These are phyloP conservation scores for Lactifluus subvellereus DNA, from an alignment of 768 basidiomycete genomes.

Conservation along the genomic window DNA sequence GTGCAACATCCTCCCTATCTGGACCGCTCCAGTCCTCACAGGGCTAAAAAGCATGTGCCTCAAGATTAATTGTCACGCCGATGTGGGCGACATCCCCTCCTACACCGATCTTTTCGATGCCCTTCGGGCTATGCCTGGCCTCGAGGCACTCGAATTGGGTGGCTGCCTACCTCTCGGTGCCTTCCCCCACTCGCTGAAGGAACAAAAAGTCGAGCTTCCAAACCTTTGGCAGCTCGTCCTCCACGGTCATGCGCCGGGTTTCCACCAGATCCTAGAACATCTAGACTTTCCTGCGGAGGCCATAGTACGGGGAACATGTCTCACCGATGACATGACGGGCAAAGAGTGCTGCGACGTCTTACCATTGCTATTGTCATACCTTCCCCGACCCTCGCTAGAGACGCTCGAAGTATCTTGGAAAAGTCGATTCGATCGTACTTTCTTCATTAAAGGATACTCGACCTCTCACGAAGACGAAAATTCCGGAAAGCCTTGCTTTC, in stretches of 20 bases:
- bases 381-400: slow-evolving; percentile 14
- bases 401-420: slow-evolving; percentile 18
- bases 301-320: background rate
- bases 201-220: background rate
- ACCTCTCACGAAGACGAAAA: slow-evolving; percentile 3
- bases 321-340: slow-evolving; percentile 13
- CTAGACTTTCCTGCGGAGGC: slow-evolving; percentile 4
- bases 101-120: slow-evolving; percentile 12
- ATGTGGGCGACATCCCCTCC: background rate
- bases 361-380: slow-evolving; percentile 9
- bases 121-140: slow-evolving; percentile 3
- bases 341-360: slow-evolving; percentile 14
- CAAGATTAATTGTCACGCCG: background rate
- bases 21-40: slow-evolving; percentile 1
- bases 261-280: slow-evolving; percentile 6
- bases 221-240: slow-evolving; percentile 7
- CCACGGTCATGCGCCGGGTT: slow-evolving; percentile 1
- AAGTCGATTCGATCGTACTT: slow-evolving; percentile 7
- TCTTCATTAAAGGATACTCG: slow-evolving; percentile 8
- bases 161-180: slow-evolving; percentile 9
- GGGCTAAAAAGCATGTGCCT: slow-evolving; percentile 1
- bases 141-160: background rate
- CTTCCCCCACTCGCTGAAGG: background rate
- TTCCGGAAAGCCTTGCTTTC: background rate
- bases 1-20: slow-evolving; percentile 1